Evolutionary conservation across 108 stramenopile genomes (phyloP), one percentile per base, ranked within the genome.

Genomic region (Craspedostauros australis): DNA sequence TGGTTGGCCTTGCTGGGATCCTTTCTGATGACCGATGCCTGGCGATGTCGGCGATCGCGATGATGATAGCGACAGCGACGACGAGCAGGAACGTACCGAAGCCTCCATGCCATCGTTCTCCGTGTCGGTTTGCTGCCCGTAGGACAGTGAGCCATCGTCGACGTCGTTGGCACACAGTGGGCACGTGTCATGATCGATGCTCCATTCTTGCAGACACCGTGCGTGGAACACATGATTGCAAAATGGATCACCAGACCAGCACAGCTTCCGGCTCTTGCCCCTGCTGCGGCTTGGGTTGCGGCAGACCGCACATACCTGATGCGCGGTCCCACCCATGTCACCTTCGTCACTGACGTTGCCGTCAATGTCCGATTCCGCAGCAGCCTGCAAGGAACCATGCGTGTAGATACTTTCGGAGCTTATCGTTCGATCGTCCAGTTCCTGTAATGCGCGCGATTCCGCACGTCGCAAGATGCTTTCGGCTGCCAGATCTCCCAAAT

Each of bases 231-330:
- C 50, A 34, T 51, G 50, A 5, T 20, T 11, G 16, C 50, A 51
- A 11, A 38, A 6, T 14, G 50, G 50, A 51, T 51, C 50, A 36
- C 21, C 19, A 14, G 50, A 51, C 50, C 50, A 51, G 20, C 50
- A 51, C 6, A 51, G 14, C 32, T 51, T 21, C 18, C 37, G 33
- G 37, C 37, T 51, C 7, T 36, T 26, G 29, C 19, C 50, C n/a
- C n/a, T n/a, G n/a, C n/a, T n/a, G n/a, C n/a, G n/a, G 37, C 37
- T 36, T 7, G 33, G 33, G 15, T 37, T 8, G 14, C 32, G 12
- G 33, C 50, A 51, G 22, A 51, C 37, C 11, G 50, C 50, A 37
- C 50, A 51, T 16, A 34, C 18, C 21, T 34, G 24, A 8, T 31
- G 22, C 16, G 33, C 50, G 5, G 33, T 34, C 9, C 29, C 9